A percentile compares a stretch with the other conserved stretches of the same genome.
phyloP scores from a whole-genome alignment of 108 stramenopile species.

The Skeletonema menzelii region DNA sequence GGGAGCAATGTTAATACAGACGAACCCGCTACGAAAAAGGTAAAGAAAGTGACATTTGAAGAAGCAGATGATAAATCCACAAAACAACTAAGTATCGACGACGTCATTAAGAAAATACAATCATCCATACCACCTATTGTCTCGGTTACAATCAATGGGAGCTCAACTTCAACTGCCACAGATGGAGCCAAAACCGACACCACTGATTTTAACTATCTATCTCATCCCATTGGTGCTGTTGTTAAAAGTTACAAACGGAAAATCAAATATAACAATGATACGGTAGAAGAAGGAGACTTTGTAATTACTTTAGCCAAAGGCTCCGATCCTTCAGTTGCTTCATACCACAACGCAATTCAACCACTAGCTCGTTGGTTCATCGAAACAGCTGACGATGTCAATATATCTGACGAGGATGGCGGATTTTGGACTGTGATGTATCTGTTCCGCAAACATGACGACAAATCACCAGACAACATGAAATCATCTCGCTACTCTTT shows the following conservation, averaged over 20 bases:
- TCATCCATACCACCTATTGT: slow-evolving; percentile 26
- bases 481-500: slow-evolving; percentile 11
- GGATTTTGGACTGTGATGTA: slow-evolving; percentile 51
- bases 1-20: background rate
- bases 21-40: slow-evolving; percentile 21
- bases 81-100: slow-evolving; percentile 7
- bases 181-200: background rate
- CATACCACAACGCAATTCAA: slow-evolving; percentile 46
- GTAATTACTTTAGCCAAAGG: slow-evolving; percentile 42
- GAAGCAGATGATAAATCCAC: background rate
- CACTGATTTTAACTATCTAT: background rate
- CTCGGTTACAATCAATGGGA: slow-evolving; percentile 7
- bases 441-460: slow-evolving; percentile 38
- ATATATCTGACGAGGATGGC: slow-evolving; percentile 30
- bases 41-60: slow-evolving; percentile 2
- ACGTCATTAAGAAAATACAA: slow-evolving; percentile 21
- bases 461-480: background rate
- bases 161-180: background rate
- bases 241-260: slow-evolving; percentile 27
- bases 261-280: slow-evolving; percentile 15
- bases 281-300: slow-evolving; percentile 23
- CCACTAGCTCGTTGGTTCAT: slow-evolving; percentile 48
- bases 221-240: slow-evolving; percentile 29
- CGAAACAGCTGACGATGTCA: slow-evolving; percentile 53
- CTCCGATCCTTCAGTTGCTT: slow-evolving; percentile 20